Evolutionary conservation across 176 grass and related monocot genomes (phyloP), one percentile per base, ranked within the genome.

Genomic region (Aegilops bicornis): DNA sequence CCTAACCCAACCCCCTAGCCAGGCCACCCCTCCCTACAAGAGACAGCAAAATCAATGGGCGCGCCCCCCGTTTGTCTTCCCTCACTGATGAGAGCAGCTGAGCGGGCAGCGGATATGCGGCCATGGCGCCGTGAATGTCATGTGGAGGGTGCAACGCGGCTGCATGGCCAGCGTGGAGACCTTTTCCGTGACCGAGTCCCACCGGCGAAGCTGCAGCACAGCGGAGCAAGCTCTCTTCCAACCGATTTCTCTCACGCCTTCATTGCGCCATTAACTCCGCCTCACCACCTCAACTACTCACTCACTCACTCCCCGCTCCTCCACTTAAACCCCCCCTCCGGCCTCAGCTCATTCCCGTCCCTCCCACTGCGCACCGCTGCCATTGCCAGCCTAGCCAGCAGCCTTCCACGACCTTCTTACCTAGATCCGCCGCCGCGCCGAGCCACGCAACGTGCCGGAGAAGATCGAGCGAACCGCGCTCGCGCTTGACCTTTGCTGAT

Each of bases 201-300:
- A 37, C 68, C 22, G 50, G 87, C 29, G 73, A 78, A 78, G 75
- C 63, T 40, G 36, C 69, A 5, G 15, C 16, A 19, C 16, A 19
- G 50, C 16, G 13, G 30, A 43, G 82, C 82, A 50, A 73, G 24
- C 63, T 40, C 35, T 12, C 79, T 29, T 71, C 88, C 73, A 83
- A 90, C 84, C 23, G 66, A 54, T 83, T 83, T 68, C 31, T 30
- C 73, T 87, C 65, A 79, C 79, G 79, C 84, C 85, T 83, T 90
- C 22, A 90, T 35, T 83, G 40, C 84, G 3, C 54, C 89, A 86
- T 86, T 90, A 77, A 90, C 56, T 45, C 13, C 19, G 19, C 32
- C 71, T 82, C 54, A 48, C 79, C 31, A 23, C 42, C 71, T 67
- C 84, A 90, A 62, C 89, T 12, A 90, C 89, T 72, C 73, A 6